Percentiles rank a stretch among this genome's conserved stretches.
These are phyloP conservation scores for Heliophila coronopifolia DNA, from an alignment of 441 rosid species.

Conservation along the genomic window DNA sequence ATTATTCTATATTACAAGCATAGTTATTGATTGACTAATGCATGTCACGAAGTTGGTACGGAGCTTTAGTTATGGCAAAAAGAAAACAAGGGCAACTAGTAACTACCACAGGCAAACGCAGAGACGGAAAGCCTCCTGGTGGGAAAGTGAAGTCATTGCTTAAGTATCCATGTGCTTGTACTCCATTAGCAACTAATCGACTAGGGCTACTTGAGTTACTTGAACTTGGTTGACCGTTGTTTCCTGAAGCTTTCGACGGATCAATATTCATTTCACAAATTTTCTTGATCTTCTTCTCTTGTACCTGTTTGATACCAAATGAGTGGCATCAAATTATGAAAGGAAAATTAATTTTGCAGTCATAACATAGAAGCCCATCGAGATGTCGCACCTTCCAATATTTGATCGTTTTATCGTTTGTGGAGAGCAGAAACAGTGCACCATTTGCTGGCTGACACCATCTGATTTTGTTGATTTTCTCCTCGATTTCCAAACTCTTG, in stretches of 20 bases:
- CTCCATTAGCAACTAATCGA: conserved; percentile 58
- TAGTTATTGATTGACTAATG: background rate
- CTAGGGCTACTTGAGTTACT: conserved; percentile 42
- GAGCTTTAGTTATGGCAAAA: background rate
- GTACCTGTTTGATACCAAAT: conserved; percentile 52
- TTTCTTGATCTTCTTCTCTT: conserved; percentile 93
- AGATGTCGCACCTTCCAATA: conserved; percentile 69
- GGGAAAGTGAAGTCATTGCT: conserved; percentile 65
- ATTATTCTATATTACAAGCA: conserved; percentile 17
- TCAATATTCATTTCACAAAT: conserved; percentile 83
- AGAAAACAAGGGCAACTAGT: background rate
- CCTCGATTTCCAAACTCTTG: conserved; percentile 98
- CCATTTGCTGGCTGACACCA: conserved; percentile 95
- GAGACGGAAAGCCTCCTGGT: conserved; percentile 71
- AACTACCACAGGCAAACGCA: conserved; percentile 90
- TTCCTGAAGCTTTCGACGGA: conserved; percentile 47
- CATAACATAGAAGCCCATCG: background rate
- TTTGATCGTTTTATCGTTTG: conserved; percentile 95
- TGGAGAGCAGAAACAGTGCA: conserved; percentile 83
- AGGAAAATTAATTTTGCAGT: background rate
- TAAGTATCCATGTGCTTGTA: conserved; percentile 31
- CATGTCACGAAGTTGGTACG: background rate
- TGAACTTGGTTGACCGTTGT: conserved; percentile 51
- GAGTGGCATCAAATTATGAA: background rate
- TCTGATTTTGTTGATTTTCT: conserved; percentile 93